phyloP scores from a whole-genome alignment of 176 grass and related monocot species.

The Oryza glaberrima region DNA sequence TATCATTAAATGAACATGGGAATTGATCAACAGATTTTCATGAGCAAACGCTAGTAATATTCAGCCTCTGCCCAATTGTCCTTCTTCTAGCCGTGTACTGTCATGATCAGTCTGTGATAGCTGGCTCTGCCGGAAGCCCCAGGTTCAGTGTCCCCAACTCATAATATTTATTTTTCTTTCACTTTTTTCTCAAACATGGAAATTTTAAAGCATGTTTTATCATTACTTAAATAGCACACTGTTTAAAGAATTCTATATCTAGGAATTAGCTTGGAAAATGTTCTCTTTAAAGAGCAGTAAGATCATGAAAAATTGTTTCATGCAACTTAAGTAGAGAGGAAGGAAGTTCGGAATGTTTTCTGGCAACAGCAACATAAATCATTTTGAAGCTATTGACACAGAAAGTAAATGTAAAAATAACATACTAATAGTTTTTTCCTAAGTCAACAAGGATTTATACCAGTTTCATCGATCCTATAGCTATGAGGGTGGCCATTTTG shows the following conservation, averaged over 20 bases:
- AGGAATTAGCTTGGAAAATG: not conserved
- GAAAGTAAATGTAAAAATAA: not conserved
- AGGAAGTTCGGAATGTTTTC: conserved; percentile 2
- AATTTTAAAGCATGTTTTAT: not conserved
- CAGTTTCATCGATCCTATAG: not conserved
- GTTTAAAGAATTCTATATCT: not conserved
- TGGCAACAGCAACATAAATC: not conserved
- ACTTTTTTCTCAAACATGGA: not conserved
- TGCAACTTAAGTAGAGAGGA: not conserved
- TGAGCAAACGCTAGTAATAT: not conserved
- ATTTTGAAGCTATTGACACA: not conserved
- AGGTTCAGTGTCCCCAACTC: not conserved
- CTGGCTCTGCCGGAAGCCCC: not conserved
- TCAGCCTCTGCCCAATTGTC: not conserved
- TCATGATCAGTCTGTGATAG: not conserved
- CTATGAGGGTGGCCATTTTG: not conserved
- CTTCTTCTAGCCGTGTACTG: not conserved
- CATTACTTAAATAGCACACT: not conserved
- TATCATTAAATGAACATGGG: conserved; percentile 13
- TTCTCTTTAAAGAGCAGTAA: not conserved
- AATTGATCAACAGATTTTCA: not conserved
- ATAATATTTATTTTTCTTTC: not conserved
- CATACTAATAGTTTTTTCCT: not conserved
- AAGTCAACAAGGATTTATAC: not conserved
- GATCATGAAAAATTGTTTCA: not conserved